These are phyloP conservation scores for Fusarium sp. DNA, from an alignment of 2,329 filamentous ascomycete species.

Conservation along the genomic window DNA sequence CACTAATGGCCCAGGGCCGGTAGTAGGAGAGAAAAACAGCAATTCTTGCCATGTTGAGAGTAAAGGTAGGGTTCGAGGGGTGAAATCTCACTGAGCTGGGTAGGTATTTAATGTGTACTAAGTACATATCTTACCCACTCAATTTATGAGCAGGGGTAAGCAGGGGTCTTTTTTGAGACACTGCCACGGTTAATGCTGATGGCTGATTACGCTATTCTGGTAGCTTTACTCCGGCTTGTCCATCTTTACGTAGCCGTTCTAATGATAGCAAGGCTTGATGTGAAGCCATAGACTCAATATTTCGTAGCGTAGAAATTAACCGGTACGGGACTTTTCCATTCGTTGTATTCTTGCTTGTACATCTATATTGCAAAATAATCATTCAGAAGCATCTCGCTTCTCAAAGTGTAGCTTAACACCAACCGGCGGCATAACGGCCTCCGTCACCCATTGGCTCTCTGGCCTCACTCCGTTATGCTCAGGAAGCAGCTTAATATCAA, in stretches of 20 bases:
- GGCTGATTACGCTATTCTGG: background rate
- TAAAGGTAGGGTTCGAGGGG: constrained; percentile 1
- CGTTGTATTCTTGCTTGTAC: too few relatives aligned
- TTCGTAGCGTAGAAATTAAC: too few relatives aligned
- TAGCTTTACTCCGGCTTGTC: too few relatives aligned
- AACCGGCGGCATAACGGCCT: constrained; percentile 36
- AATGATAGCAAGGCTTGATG: too few relatives aligned
- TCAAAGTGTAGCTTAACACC: constrained; percentile 32
- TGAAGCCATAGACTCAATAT: too few relatives aligned
- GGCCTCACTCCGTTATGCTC: constrained; percentile 37
- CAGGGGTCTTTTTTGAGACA: constrained; percentile 11
- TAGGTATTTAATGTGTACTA: constrained; percentile 19
- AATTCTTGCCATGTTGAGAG: constrained; percentile 12
- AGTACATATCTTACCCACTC: constrained; percentile 3
- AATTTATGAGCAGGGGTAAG: background rate
- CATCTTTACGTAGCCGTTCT: too few relatives aligned
- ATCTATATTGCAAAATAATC: background rate
- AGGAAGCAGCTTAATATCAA: constrained; percentile 37
- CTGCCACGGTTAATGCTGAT: background rate
- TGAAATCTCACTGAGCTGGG: constrained; percentile 11
- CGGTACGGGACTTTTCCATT: too few relatives aligned
- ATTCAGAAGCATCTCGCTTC: constrained; percentile 3
- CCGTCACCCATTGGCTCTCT: constrained; percentile 34
- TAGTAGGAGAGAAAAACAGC: constrained; percentile 24
- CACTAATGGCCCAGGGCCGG: constrained; percentile 23